Base-by-base conservation (phyloP, 1,139 yeast genomes). In the Sugiyamaella japonica region DNA sequence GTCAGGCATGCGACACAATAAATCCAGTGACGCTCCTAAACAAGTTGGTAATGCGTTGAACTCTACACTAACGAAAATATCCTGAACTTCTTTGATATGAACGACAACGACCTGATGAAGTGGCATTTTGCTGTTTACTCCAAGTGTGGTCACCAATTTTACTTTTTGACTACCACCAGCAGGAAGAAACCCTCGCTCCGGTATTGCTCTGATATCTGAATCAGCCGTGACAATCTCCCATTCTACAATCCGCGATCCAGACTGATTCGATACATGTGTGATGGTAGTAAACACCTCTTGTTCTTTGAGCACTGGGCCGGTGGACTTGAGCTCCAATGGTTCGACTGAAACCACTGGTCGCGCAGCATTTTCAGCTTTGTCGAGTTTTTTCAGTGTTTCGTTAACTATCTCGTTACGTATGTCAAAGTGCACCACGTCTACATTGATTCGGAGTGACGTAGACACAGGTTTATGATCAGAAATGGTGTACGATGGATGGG, bases 381-480 rank as follows among this genome's bases (percentile, higher is more conserved):
- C 81, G 45, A 73, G 61, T 40, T 69, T 68, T 51, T 71, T 74
- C 50, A 77, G 65, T 42, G 74, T 68, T 2, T 65, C 56, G 17
- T 70, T 69, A 25, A 76, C 71, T 17, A 76, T 65, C 13, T 56
- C 61, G 12, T 70, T 66, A 23, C 79, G 71, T 50, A 66, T 67
- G 1, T 61, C 69, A 10, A 64, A 76, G 67, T 86, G 79, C 28
- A 84, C 75, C 13, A 83, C 64, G 29, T 76, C 74, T 0, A 79
- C 76, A 0, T 74, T 70, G 1, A 85, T 62, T 10, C 70, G 73
- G 62, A 81, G 82, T 8, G 77, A 73, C 0, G 85, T 77, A 48
- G 73, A 73, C 0, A 88, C 95, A 0, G 96, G 95, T 50, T 85
- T 74, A 69, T 89, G 96, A 66, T 89, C 96, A 0, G 91, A 84